Percentiles rank a stretch among this genome's conserved stretches.
phyloP scores from a whole-genome alignment of 1,284 basidiomycete species.

The Tetrapyrgos nigripes region DNA sequence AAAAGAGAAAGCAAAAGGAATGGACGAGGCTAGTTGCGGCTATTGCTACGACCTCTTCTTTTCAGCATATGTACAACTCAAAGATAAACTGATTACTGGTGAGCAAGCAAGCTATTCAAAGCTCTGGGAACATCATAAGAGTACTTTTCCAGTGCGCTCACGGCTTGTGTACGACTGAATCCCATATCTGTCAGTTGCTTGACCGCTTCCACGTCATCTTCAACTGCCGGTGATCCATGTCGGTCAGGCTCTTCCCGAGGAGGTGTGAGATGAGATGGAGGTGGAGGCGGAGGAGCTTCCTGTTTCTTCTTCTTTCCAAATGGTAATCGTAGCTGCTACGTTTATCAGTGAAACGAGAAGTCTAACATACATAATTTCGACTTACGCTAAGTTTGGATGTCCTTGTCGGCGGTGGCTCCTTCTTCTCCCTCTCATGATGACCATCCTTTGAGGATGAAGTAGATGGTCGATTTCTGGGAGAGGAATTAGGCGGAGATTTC shows the following conservation, averaged over 20 bases:
- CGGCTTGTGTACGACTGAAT: constrained; percentile 79
- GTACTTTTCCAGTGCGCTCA: constrained; percentile 76
- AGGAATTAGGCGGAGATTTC: constrained; percentile 58
- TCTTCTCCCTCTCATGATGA: constrained; percentile 54
- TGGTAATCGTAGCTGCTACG: constrained; percentile 71
- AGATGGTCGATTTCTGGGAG: constrained; percentile 17
- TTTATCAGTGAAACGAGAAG: constrained; percentile 14
- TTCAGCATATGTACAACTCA: neutral
- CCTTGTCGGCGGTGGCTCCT: constrained; percentile 49
- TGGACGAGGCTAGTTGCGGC: neutral
- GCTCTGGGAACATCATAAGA: constrained; percentile 79
- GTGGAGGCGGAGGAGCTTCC: constrained; percentile 49
- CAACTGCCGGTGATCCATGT: constrained; percentile 57
- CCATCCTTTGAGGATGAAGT: constrained; percentile 59
- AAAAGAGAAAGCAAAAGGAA: neutral
- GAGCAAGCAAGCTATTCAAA: constrained; percentile 70
- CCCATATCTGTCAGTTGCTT: constrained; percentile 85
- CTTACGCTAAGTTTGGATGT: constrained; percentile 80
- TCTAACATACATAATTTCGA: constrained; percentile 23
- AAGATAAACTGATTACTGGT: constrained; percentile 9
- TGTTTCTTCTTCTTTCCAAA: constrained; percentile 77
- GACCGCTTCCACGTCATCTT: constrained; percentile 80
- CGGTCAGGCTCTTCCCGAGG: constrained; percentile 54
- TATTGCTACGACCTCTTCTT: no score
- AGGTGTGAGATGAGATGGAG: constrained; percentile 50